Base-by-base conservation (phyloP, 176 grass and related monocot species). In the Oryza brachyantha region DNA sequence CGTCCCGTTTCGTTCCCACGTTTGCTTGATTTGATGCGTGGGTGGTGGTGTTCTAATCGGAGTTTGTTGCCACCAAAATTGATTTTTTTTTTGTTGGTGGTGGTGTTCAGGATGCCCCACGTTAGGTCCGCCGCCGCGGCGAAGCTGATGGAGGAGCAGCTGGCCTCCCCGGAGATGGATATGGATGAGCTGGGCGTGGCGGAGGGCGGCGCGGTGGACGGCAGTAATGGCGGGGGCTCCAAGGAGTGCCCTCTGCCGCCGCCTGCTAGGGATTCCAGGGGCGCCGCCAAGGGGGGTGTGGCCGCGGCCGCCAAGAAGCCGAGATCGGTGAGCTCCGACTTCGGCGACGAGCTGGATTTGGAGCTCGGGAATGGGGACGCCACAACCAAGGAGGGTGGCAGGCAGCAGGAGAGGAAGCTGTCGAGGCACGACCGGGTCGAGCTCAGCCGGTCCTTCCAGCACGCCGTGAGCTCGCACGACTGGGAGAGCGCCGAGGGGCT, bases 381-480 rank as follows among this genome's bases (percentile, higher is more conserved):
- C 31, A 32, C n/a, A n/a, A n/a, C 31, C 24, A 88, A 71, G 28
- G 92, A 93, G n/a, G 75, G 68, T 36, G 86, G 25, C 61, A 87
- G 67, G 79, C 85, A 76, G 50, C 92, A 91, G 64, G 90, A 91
- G 37, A 90, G 84, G 84, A 99, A 90, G 75, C 84, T 99, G 21
- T 89, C 83, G 0, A 88, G 83, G 84, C 96, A 99, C 6, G 87
- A 95, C 40, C 66, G 96, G 55, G 79, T 95, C 3, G 92, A 99
- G 81, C 68, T 99, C 1, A 85, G 86, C 82, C 85, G 84, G 34
- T 64, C 52, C 1, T 99, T 99, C 83, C 96, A 99, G 86, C 84
- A n/a, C 1, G 87, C 90, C 0, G 92, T 99, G 59, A 99, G 87
- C 67, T 74, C 70, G 1, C 87, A 90, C 10, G 88, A 99, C 31